These are phyloP conservation scores for Phlebopus sp. DNA, from an alignment of 1,284 basidiomycete species.

Conservation along the genomic window DNA sequence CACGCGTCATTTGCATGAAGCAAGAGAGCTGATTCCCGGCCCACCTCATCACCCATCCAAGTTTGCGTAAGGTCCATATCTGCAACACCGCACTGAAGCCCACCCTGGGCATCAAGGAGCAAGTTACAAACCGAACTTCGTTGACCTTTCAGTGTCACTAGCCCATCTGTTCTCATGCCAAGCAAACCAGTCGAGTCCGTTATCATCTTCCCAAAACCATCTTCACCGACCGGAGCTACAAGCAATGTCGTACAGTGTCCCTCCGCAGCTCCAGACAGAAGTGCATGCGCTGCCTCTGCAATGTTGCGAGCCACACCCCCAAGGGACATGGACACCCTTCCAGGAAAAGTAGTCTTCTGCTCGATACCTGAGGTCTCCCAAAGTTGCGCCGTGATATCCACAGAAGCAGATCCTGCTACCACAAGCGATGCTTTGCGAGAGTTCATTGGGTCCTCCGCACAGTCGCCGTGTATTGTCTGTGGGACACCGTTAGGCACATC, in stretches of 20 bases:
- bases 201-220: slow-evolving; percentile 69
- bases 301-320: slow-evolving; percentile 96
- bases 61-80: slow-evolving; percentile 81
- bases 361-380: slow-evolving; percentile 26
- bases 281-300: slow-evolving; percentile 80
- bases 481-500: not conserved
- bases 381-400: slow-evolving; percentile 76
- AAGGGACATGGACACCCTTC: slow-evolving; percentile 67
- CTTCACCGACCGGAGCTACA: slow-evolving; percentile 63
- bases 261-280: slow-evolving; percentile 41
- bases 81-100: slow-evolving; percentile 81
- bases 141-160: slow-evolving; percentile 43
- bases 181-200: slow-evolving; percentile 50
- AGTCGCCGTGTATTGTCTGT: not conserved
- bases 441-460: not conserved
- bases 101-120: slow-evolving; percentile 71
- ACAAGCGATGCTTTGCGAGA: slow-evolving; percentile 43
- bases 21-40: slow-evolving; percentile 13
- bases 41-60: slow-evolving; percentile 49
- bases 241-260: slow-evolving; percentile 43
- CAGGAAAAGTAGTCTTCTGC: slow-evolving; percentile 77
- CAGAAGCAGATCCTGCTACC: slow-evolving; percentile 80
- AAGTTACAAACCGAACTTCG: slow-evolving; percentile 84
- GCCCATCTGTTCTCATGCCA: slow-evolving; percentile 83
- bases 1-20: not conserved